Evolutionary conservation across 345 rosid genomes (phyloP).

Genomic region (Ricinus communis): DNA sequence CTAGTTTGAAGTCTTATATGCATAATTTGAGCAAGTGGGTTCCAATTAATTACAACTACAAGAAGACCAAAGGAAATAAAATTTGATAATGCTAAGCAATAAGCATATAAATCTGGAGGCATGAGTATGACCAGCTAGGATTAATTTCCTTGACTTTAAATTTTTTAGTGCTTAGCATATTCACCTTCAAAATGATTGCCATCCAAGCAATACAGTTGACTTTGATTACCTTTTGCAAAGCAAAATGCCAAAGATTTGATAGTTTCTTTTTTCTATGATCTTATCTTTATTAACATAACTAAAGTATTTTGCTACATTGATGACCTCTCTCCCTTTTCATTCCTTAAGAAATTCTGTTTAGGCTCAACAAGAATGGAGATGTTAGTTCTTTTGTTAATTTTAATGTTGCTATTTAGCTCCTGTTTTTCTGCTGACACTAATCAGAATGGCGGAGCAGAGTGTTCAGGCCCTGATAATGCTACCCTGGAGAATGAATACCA

Average conservation of each 20-base stretch:
- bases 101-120: neutral
- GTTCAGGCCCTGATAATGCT: conserved; percentile 29
- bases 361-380: conserved; percentile 6
- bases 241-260: neutral
- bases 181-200: neutral
- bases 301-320: neutral
- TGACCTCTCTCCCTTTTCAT: neutral
- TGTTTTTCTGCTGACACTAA: conserved; percentile 34
- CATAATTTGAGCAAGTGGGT: neutral
- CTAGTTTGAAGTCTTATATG: neutral
- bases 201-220: conserved; percentile 7
- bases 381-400: conserved; percentile 12
- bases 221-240: neutral
- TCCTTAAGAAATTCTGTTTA: too few species aligned
- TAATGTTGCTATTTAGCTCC: conserved; percentile 4
- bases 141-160: conserved; percentile 7
- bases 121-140: neutral
- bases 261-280: neutral
- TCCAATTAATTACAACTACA: neutral
- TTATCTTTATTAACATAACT: too few species aligned
- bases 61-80: too few species aligned
- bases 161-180: neutral
- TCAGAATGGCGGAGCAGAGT: conserved; percentile 17
- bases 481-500: conserved; percentile 24
- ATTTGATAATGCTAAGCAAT: too few species aligned